These are phyloP conservation scores for Colletotrichum sp. DNA, from an alignment of 2,329 filamentous ascomycete species.

Conservation along the genomic window DNA sequence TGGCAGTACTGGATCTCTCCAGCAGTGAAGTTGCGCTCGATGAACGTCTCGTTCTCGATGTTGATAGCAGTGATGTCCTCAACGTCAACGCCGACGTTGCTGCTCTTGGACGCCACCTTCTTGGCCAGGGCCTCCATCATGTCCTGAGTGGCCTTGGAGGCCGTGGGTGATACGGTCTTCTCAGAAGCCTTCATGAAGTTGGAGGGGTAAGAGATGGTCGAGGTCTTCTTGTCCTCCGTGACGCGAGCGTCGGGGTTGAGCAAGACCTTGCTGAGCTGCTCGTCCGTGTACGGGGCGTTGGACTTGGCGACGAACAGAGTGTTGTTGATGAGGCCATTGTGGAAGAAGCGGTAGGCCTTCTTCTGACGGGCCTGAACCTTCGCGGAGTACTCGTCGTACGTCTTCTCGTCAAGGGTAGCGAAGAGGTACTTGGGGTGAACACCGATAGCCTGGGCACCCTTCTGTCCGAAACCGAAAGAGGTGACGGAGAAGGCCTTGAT, in stretches of 20 bases:
- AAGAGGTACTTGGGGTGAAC: conserved; percentile 96
- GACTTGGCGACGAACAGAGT: conserved; percentile 95
- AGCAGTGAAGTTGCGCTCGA: conserved; percentile 92
- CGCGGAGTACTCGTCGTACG: conserved; percentile 80
- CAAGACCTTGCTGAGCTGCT: conserved; percentile 85
- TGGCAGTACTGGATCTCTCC: conserved; percentile 87
- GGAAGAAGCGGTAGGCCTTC: conserved; percentile 98
- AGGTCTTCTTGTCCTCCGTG: conserved; percentile 82
- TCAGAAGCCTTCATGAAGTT: conserved; percentile 71
- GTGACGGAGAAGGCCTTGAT: conserved; percentile 99
- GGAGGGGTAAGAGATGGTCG: conserved; percentile 74
- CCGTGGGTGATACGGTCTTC: conserved; percentile 54
- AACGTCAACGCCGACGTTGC: conserved; percentile 91
- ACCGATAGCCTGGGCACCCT: conserved; percentile 96
- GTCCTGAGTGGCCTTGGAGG: conserved; percentile 69
- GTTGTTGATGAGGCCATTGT: conserved; percentile 98
- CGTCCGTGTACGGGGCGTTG: conserved; percentile 87
- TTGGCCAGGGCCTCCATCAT: conserved; percentile 80
- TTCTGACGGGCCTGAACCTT: conserved; percentile 96
- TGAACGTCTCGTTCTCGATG: conserved; percentile 90
- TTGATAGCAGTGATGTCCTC: conserved; percentile 89
- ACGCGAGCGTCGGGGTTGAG: conserved; percentile 94
- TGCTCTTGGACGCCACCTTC: conserved; percentile 63
- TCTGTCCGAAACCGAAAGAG: conserved; percentile 98
- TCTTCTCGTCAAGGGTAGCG: conserved; percentile 86